phyloP scores from a whole-genome alignment of 2,329 filamentous ascomycete genomes.

The Penicillium sp. region DNA sequence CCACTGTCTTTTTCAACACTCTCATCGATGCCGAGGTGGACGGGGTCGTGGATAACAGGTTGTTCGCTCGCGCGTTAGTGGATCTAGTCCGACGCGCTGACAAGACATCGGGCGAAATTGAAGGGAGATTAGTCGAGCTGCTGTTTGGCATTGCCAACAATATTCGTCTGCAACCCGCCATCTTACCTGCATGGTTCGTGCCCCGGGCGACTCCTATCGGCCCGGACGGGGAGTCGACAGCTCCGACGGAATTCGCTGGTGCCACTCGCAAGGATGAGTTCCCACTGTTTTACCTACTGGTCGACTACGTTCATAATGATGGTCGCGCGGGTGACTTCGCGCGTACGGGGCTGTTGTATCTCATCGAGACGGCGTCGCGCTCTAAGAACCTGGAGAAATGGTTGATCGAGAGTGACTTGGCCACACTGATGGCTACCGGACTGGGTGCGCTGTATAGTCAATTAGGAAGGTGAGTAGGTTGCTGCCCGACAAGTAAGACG shows the following conservation, averaged over 20 bases:
- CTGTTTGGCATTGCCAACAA: constrained; percentile 96
- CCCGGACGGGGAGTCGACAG: constrained; percentile 40
- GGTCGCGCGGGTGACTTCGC: constrained; percentile 95
- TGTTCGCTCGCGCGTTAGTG: constrained; percentile 83
- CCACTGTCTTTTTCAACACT: constrained; percentile 82
- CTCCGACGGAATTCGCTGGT: constrained; percentile 69
- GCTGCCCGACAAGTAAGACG: constrained; percentile 58
- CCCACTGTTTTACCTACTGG: constrained; percentile 88
- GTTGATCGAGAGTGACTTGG: constrained; percentile 95
- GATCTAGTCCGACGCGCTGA: constrained; percentile 74
- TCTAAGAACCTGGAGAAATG: constrained; percentile 84
- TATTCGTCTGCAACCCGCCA: constrained; percentile 82
- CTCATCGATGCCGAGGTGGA: constrained; percentile 96
- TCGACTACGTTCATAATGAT: constrained; percentile 96
- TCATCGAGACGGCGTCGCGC: constrained; percentile 87
- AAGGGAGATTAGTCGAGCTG: constrained; percentile 85
- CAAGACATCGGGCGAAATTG: constrained; percentile 70
- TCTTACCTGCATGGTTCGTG: constrained; percentile 89
- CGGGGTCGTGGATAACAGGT: constrained; percentile 81
- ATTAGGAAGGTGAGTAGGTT: constrained; percentile 53
- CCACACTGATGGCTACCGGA: constrained; percentile 94
- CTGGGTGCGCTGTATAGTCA: constrained; percentile 75
- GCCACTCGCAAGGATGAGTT: constrained; percentile 89
- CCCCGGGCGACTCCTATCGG: constrained; percentile 46
- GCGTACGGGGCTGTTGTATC: constrained; percentile 86